Conservation (phyloP, 1,284 basidiomycete species). For the Trichosporon sp. region DNA sequence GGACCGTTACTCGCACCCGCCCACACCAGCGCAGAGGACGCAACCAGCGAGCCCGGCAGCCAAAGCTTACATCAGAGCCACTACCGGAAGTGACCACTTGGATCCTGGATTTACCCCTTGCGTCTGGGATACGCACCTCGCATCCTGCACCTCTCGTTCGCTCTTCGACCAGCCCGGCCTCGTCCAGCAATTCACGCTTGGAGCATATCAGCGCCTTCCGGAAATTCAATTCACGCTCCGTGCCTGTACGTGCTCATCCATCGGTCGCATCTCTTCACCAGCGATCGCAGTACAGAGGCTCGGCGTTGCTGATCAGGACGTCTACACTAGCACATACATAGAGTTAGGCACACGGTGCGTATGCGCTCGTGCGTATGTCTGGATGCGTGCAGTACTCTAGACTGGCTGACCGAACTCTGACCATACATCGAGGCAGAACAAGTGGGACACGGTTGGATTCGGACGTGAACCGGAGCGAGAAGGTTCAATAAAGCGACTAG, state of each 20-base stretch:
- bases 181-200: not conserved
- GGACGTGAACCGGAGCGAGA: not conserved
- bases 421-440: not conserved
- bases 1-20: not conserved
- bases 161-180: not conserved
- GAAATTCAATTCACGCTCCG: not conserved
- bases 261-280: not conserved
- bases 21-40: not conserved
- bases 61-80: not conserved
- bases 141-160: not conserved
- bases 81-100: not conserved
- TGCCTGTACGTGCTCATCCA: not conserved
- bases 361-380: not conserved
- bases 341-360: not conserved
- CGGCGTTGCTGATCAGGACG: not conserved
- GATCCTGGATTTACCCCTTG: not conserved
- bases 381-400: not conserved
- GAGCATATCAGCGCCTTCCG: not conserved
- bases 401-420: not conserved
- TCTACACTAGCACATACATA: no score
- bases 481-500: not conserved
- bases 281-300: not conserved
- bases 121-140: not conserved
- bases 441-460: not conserved
- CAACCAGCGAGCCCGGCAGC: not conserved